Conservation (phyloP, 23 red algal species). For the Chondrus crispus region DNA sequence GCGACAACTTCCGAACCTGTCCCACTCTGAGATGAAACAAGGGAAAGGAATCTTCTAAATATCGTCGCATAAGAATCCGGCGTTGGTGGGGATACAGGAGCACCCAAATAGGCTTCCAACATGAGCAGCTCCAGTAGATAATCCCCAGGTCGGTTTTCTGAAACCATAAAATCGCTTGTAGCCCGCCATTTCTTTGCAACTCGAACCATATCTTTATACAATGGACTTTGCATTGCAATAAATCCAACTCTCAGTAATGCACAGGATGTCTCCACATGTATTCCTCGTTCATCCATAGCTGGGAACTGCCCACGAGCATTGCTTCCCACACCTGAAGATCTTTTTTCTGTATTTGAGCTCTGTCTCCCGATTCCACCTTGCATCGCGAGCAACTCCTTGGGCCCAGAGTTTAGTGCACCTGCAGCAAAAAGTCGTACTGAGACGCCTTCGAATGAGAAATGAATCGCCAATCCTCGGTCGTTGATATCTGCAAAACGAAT, state of each 20-base stretch:
- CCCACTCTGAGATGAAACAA: slow-evolving; percentile 32
- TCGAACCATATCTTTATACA: slow-evolving; percentile 65
- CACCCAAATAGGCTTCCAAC: slow-evolving; percentile 44
- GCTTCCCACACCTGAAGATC: too few species aligned
- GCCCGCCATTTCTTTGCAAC: slow-evolving; percentile 54
- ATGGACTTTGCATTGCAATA: slow-evolving; percentile 21
- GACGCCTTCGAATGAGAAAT: slow-evolving; percentile 25
- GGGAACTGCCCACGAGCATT: not conserved
- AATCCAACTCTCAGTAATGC: slow-evolving; percentile 6
- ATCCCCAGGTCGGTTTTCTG: slow-evolving; percentile 18
- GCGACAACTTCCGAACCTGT: slow-evolving; percentile 34
- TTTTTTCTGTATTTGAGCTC: not conserved
- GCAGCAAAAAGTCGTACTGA: slow-evolving; percentile 25
- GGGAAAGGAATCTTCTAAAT: slow-evolving; percentile 32
- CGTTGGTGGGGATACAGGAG: not conserved
- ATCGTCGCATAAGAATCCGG: slow-evolving; percentile 33
- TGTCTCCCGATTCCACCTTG: not conserved
- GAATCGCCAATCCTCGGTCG: slow-evolving; percentile 19
- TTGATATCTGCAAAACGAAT: not conserved
- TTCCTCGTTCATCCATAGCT: slow-evolving; percentile 3
- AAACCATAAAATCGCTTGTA: slow-evolving; percentile 30
- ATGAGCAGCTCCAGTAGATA: slow-evolving; percentile 58
- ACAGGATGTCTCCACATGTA: slow-evolving; percentile 61
- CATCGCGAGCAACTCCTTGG: slow-evolving; percentile 29
- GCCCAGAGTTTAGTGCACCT: slow-evolving; percentile 32